phyloP scores from a whole-genome alignment of 1,284 basidiomycete genomes.

The Golubevia pallescens region DNA sequence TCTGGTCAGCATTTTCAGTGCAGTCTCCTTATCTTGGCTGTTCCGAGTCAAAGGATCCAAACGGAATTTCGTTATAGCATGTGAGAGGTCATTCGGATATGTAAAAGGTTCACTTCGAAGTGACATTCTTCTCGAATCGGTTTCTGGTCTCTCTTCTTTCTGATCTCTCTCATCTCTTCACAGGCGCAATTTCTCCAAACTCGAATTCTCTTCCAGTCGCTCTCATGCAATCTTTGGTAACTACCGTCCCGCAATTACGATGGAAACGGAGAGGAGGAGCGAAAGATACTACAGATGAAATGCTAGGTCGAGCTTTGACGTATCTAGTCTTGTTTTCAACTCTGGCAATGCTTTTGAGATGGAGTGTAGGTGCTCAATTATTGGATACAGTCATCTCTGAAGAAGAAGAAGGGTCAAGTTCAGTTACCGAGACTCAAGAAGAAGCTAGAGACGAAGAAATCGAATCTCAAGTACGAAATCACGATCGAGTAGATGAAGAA shows the following conservation, averaged over 20 bases:
- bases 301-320: conserved; percentile 58
- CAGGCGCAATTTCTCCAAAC: no score
- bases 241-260: conserved; percentile 58
- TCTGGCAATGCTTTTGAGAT: conserved; percentile 66
- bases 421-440: no score
- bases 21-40: conserved; percentile 32
- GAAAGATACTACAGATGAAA: conserved; percentile 53
- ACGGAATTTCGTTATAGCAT: conserved; percentile 57
- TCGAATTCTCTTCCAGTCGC: conserved; percentile 66
- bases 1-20: conserved; percentile 21
- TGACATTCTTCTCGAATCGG: no score
- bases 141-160: no score
- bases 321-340: conserved; percentile 66
- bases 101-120: no score
- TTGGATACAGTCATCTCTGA: no score
- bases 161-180: no score
- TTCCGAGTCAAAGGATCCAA: conserved; percentile 39
- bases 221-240: conserved; percentile 66
- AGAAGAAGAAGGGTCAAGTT: no score
- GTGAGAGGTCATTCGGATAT: no score
- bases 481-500: no score
- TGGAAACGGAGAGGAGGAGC: conserved; percentile 58
- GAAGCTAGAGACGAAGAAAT: no score
- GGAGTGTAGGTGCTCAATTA: conserved; percentile 66
- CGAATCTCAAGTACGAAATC: no score